Evolutionary conservation across 371 early-diverging fungal genomes (phyloP).

Genomic region (Mortierella sp.): DNA sequence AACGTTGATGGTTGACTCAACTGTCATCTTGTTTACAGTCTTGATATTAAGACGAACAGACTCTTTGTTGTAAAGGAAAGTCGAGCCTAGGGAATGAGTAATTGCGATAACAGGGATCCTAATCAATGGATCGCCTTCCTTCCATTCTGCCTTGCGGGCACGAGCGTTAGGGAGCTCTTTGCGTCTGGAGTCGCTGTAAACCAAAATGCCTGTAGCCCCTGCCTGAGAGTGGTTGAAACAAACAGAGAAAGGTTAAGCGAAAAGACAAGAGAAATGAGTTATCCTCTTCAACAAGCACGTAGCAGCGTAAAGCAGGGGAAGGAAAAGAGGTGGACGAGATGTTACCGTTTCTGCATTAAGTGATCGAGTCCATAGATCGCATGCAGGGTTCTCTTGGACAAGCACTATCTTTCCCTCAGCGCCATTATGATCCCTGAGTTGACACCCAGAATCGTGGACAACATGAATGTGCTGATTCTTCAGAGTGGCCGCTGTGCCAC

Average conservation of each 20-base stretch:
- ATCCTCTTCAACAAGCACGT: neutral
- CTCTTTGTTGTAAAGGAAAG: constrained; percentile 33
- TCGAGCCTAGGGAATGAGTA: constrained; percentile 36
- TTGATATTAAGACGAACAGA: constrained; percentile 20
- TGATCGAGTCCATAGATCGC: constrained; percentile 49
- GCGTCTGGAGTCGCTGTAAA: constrained; percentile 48
- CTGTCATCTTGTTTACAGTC: constrained; percentile 29
- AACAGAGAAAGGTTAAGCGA: neutral
- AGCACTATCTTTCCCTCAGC: constrained; percentile 50
- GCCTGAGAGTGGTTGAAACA: too few species aligned
- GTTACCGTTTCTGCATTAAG: constrained; percentile 52
- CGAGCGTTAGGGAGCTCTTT: constrained; percentile 33
- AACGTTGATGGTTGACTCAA: constrained; percentile 45
- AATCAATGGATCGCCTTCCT: constrained; percentile 54
- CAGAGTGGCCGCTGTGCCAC: constrained; percentile 48
- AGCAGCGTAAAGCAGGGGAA: neutral
- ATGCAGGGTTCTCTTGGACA: constrained; percentile 48
- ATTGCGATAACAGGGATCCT: constrained; percentile 39
- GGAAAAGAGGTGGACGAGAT: neutral
- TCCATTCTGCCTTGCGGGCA: constrained; percentile 52
- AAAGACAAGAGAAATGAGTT: neutral
- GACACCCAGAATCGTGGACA: constrained; percentile 43
- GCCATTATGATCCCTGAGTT: constrained; percentile 29
- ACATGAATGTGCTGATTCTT: constrained; percentile 33
- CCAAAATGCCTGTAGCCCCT: constrained; percentile 48